Conservation (phyloP, 345 rosid genomes). For the Lepidium sativum region DNA sequence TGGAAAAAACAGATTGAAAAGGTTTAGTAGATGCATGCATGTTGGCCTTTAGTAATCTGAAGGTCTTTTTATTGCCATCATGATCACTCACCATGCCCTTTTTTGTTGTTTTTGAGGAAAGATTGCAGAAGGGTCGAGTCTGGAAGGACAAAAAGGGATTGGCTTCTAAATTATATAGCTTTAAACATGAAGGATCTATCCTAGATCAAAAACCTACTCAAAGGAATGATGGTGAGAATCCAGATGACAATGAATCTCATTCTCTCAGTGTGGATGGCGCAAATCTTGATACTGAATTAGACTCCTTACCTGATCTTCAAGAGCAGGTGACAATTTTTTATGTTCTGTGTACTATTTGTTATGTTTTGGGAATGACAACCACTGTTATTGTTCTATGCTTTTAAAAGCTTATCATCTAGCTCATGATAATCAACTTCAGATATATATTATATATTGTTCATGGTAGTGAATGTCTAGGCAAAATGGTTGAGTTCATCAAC, state of each 20-base stretch:
- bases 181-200: slow-evolving; percentile 50
- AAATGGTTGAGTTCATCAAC: slow-evolving; percentile 1
- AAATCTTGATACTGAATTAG: slow-evolving; percentile 37
- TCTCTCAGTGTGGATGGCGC: slow-evolving; percentile 39
- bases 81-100: slow-evolving; percentile 31
- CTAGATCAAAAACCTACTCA: slow-evolving; percentile 29
- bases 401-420: background rate
- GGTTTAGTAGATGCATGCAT: slow-evolving; percentile 60
- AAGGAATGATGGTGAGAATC: slow-evolving; percentile 19
- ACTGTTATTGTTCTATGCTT: background rate
- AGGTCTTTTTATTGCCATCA: slow-evolving; percentile 30
- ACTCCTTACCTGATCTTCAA: slow-evolving; percentile 72
- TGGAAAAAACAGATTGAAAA: slow-evolving; percentile 96
- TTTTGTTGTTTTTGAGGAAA: slow-evolving; percentile 39
- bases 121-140: slow-evolving; percentile 45
- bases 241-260: slow-evolving; percentile 28
- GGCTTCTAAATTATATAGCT: slow-evolving; percentile 76
- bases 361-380: background rate
- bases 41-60: slow-evolving; percentile 46
- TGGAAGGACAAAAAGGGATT: slow-evolving; percentile 82
- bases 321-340: slow-evolving; percentile 61
- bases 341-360: background rate
- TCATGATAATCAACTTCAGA: background rate
- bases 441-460: background rate
- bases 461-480: background rate